Base-by-base conservation (phyloP, 1,284 basidiomycete species). In the Anthracocystis walkeri region DNA sequence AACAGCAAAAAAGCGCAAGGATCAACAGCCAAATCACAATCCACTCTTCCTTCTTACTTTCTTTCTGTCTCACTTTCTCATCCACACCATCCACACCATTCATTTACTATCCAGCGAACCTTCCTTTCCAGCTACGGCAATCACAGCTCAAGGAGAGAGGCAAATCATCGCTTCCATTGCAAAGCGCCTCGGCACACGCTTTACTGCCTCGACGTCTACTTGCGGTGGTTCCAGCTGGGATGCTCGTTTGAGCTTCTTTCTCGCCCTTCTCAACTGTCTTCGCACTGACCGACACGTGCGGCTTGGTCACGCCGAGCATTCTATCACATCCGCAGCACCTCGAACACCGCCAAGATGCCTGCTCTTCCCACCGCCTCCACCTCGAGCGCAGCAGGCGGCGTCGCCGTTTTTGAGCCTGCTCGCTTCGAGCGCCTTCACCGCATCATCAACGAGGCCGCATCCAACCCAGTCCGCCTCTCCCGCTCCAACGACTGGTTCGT, bases 401-500 rank as follows among this genome's bases (percentile, higher is more conserved):
- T 70, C n/a, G 58, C 66, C 53, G 73, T 79, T 53, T 83, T 84
- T 57, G 64, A 75, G 55, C 75, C 82, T 21, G 60, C 68, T 25
- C 80, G 77, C 66, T 84, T 81, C 58, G 82, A 79, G 62, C 62
- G 72, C 61, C 79, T 84, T 16, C 78, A 77, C 45, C 74, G 73
- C 33, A 58, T 77, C 53, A 67, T 84, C 50, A 72, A 69, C 40
- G 71, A 77, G 21, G 78, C 76, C 10, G 67, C 75, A 40, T 59
- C 73, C 48, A 63, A 68, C 50, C 74, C 80, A n/a, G 60, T 73
- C 10, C 66, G 63, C 14, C 61, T 64, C 33, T 69, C 80, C 7
- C 65, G 70, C 38, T 75, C 76, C 57, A 75, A 72, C 54, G 76
- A 82, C 25, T 84, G 82, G 82, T 83, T 79, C 61, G 77, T 85